Conservation (phyloP, 2,329 filamentous ascomycete genomes). For the Nemania sp. region DNA sequence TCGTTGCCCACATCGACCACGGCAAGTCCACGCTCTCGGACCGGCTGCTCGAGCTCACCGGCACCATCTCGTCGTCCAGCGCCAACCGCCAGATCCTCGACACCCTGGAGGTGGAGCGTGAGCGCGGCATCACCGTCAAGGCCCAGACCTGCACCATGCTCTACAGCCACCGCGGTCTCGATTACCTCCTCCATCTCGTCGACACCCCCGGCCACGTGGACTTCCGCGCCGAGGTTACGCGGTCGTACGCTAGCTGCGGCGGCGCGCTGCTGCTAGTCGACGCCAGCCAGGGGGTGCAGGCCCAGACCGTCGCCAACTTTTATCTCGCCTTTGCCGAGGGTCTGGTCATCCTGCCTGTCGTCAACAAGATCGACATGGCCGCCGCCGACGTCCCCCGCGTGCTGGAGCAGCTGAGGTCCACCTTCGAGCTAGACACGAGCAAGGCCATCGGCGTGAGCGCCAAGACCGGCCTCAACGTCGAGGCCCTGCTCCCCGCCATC, state of each 20-base stretch:
- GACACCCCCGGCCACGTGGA: constrained; percentile 98
- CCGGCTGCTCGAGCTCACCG: constrained; percentile 87
- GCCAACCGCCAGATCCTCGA: constrained; percentile 94
- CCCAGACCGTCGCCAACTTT: constrained; percentile 98
- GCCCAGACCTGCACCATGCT: constrained; percentile 99
- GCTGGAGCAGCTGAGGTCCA: constrained; percentile 80
- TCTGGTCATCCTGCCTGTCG: constrained; percentile 81
- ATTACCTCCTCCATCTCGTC: constrained; percentile 93
- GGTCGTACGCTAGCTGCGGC: constrained; percentile 94
- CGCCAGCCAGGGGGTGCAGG: constrained; percentile 94
- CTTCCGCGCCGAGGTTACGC: constrained; percentile 92
- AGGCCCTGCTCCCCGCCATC: constrained; percentile 79
- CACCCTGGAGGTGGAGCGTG: constrained; percentile 93
- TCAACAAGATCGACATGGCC: constrained; percentile 95
- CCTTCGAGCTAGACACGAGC: constrained; percentile 83
- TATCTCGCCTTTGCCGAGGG: constrained; percentile 95
- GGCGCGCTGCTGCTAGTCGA: constrained; percentile 92
- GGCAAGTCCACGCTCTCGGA: constrained; percentile 96
- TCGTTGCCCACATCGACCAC: constrained; percentile 98
- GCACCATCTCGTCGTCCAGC: constrained; percentile 80
- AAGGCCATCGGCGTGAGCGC: constrained; percentile 77
- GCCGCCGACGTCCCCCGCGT: constrained; percentile 86
- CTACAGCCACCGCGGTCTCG: constrained; percentile 80
- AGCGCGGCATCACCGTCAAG: constrained; percentile 97
- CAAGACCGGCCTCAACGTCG: constrained; percentile 90